Conservation (phyloP, 1,284 basidiomycete species). For the Cryptococcus depauperatus region DNA sequence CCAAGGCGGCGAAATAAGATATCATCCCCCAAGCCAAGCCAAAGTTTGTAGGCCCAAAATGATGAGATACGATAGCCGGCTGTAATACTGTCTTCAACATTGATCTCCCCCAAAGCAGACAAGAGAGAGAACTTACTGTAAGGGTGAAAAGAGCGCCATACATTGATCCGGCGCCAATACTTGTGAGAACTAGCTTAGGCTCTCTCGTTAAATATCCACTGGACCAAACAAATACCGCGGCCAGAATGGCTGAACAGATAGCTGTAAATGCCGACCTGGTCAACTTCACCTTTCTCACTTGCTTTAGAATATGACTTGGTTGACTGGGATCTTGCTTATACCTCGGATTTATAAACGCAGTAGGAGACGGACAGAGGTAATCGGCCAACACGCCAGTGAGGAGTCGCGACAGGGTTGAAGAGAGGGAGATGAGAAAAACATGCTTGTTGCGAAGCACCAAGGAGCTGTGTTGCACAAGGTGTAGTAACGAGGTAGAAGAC, state of each 20-base stretch:
- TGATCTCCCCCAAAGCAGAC: neutral
- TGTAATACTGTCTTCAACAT: slow-evolving; percentile 4
- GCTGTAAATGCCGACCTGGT: slow-evolving; percentile 34
- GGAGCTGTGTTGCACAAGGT: slow-evolving; percentile 9
- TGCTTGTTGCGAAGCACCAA: slow-evolving; percentile 42
- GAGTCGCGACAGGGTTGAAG: slow-evolving; percentile 39
- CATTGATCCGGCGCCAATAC: slow-evolving; percentile 38
- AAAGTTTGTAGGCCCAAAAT: slow-evolving; percentile 44
- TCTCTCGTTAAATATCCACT: slow-evolving; percentile 33
- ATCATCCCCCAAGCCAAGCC: slow-evolving; percentile 46
- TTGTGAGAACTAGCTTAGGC: slow-evolving; percentile 33
- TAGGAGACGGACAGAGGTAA: slow-evolving; percentile 34
- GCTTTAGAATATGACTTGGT: slow-evolving; percentile 27
- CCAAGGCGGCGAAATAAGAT: slow-evolving; percentile 43
- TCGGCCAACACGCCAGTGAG: slow-evolving; percentile 40
- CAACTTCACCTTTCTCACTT: slow-evolving; percentile 25
- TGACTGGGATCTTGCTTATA: slow-evolving; percentile 12
- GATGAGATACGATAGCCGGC: slow-evolving; percentile 39
- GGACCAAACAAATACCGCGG: slow-evolving; percentile 32
- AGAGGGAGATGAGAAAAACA: slow-evolving; percentile 41
- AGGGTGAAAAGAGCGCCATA: slow-evolving; percentile 45
- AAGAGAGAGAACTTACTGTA: slow-evolving; percentile 24
- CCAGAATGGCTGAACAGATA: slow-evolving; percentile 25
- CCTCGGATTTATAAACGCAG: slow-evolving; percentile 24
- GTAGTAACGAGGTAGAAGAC: slow-evolving; percentile 10